phyloP scores from a whole-genome alignment of 768 basidiomycete species.

The Hortiboletus flavorubellus region DNA sequence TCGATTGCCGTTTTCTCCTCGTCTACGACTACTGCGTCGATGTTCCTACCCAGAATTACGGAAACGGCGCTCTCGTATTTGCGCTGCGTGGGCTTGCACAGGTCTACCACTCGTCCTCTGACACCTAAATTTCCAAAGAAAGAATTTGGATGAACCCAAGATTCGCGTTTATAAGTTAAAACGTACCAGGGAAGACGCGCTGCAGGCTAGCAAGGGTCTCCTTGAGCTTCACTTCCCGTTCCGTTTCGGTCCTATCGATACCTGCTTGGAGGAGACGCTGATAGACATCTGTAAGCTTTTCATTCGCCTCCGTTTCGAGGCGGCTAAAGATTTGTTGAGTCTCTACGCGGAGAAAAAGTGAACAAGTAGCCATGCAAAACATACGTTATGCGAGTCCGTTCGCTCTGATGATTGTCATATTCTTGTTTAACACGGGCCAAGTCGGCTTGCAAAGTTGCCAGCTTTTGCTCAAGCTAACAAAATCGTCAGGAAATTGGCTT shows the following conservation, averaged over 20 bases:
- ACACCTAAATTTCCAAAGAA: conserved; percentile 53
- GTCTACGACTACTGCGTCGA: conserved; percentile 95
- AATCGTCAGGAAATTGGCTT: neutral
- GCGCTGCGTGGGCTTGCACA: conserved; percentile 90
- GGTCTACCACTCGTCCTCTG: conserved; percentile 86
- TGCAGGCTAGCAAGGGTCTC: conserved; percentile 83
- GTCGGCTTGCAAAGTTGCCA: conserved; percentile 54
- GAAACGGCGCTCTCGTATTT: conserved; percentile 93
- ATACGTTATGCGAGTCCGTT: conserved; percentile 75
- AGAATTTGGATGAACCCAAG: neutral
- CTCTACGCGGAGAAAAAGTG: neutral
- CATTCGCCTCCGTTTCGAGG: conserved; percentile 87
- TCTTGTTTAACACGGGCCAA: conserved; percentile 69
- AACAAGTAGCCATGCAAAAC: neutral
- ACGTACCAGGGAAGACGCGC: conserved; percentile 79
- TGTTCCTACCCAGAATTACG: conserved; percentile 89
- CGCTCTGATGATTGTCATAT: conserved; percentile 80
- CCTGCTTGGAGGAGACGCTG: conserved; percentile 87
- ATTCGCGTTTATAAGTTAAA: neutral
- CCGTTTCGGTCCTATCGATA: conserved; percentile 82
- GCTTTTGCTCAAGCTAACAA: conserved; percentile 54
- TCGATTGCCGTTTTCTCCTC: conserved; percentile 96
- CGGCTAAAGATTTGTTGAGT: conserved; percentile 47
- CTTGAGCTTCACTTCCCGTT: conserved; percentile 78
- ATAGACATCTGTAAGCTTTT: conserved; percentile 81